A percentile compares a stretch with the other conserved stretches of the same genome.
Evolutionary conservation across 2,329 filamentous ascomycete species (phyloP).

Genomic region (Apiospora sp.): DNA sequence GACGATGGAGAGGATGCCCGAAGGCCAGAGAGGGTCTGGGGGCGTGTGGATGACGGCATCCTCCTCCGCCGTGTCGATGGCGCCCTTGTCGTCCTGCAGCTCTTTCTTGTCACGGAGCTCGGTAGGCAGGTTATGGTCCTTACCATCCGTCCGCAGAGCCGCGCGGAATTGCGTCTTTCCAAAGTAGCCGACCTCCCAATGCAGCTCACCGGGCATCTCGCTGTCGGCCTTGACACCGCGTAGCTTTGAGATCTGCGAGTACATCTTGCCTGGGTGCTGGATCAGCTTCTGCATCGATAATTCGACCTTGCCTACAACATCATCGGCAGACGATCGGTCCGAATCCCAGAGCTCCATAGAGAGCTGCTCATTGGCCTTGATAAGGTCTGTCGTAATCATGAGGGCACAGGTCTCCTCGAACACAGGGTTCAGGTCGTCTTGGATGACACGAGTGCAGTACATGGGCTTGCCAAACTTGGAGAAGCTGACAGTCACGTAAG

Average conservation of each 20-base stretch:
- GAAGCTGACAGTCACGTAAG: conserved; percentile 93
- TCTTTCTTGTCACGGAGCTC: conserved; percentile 76
- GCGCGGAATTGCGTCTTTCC: conserved; percentile 87
- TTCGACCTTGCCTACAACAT: conserved; percentile 94
- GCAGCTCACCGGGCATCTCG: conserved; percentile 89
- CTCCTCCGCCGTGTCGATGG: conserved; percentile 75
- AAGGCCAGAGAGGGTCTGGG: conserved; percentile 95
- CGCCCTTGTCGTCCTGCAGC: conserved; percentile 88
- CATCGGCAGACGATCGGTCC: conserved; percentile 89
- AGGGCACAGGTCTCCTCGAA: conserved; percentile 90
- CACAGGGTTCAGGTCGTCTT: conserved; percentile 90
- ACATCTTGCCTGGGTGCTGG: conserved; percentile 92
- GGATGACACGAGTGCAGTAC: conserved; percentile 96
- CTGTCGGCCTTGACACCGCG: conserved; percentile 83
- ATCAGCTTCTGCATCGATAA: conserved; percentile 95
- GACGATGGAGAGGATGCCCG: conserved; percentile 84
- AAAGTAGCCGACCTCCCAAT: conserved; percentile 97
- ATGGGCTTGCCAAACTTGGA: conserved; percentile 98
- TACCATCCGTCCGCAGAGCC: conserved; percentile 85
- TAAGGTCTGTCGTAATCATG: conserved; percentile 85
- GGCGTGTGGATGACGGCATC: conserved; percentile 90
- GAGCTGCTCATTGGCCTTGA: conserved; percentile 92
- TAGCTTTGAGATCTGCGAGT: conserved; percentile 84
- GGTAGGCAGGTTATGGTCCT: conserved; percentile 78
- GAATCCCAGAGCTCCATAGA: conserved; percentile 97